These are phyloP conservation scores for Suhomyces sp. DNA, from an alignment of 805 yeast genomes.

Conservation along the genomic window DNA sequence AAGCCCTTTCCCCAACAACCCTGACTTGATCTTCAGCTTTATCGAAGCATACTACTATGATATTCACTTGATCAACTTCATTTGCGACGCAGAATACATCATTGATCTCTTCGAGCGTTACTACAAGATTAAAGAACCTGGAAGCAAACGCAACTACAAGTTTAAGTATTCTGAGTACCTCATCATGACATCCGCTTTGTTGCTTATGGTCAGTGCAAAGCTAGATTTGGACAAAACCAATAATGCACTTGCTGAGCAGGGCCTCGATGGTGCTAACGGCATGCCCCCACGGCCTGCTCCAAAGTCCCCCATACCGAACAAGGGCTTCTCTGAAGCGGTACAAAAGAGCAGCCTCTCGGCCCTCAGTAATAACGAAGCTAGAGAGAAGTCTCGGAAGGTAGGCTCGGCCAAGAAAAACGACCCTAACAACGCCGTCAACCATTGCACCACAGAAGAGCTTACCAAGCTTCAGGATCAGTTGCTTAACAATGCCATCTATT, in stretches of 20 bases:
- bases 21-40: slow-evolving; percentile 23
- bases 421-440: neutral
- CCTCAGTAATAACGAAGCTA: neutral
- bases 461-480: slow-evolving; percentile 17
- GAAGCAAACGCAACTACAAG: slow-evolving; percentile 8
- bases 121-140: slow-evolving; percentile 15
- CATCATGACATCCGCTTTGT: slow-evolving; percentile 29
- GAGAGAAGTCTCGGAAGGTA: neutral
- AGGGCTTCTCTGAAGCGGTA: too few relatives aligned
- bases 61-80: slow-evolving; percentile 19
- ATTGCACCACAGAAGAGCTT: slow-evolving; percentile 11
- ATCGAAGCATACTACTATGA: slow-evolving; percentile 22
- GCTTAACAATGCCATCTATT: slow-evolving; percentile 16
- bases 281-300: neutral
- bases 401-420: neutral
- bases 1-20: slow-evolving; percentile 22
- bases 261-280: neutral
- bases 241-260: neutral
- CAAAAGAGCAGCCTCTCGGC: neutral
- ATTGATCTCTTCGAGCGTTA: slow-evolving; percentile 23
- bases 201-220: slow-evolving; percentile 17
- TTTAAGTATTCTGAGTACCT: slow-evolving; percentile 32
- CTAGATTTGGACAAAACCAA: neutral
- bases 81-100: slow-evolving; percentile 17
- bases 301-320: neutral